Percentiles rank a stretch among this genome's conserved stretches.
Evolutionary conservation across 192 early-diverging fungal species (phyloP).

Genomic region (Helicostylum pulchrum): DNA sequence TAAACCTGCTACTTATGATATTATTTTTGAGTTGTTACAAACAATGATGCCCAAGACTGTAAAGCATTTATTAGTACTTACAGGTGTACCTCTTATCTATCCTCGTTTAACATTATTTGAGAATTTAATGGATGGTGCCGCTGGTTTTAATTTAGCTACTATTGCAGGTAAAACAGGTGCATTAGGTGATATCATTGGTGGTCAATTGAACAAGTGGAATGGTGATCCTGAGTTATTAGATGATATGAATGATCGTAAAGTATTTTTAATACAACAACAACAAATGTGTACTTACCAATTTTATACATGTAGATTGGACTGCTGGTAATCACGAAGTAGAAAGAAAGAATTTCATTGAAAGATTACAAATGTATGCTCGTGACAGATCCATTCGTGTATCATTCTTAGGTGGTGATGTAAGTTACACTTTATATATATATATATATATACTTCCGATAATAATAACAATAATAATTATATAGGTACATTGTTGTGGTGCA

Average conservation of each 20-base stretch:
- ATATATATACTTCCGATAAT: constrained; percentile 14
- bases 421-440: constrained; percentile 26
- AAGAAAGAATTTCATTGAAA: constrained; percentile 59
- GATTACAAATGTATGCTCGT: constrained; percentile 65
- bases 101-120: constrained; percentile 71
- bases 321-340: constrained; percentile 66
- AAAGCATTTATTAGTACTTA: constrained; percentile 67
- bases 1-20: constrained; percentile 54
- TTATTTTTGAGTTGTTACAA: constrained; percentile 55
- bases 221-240: constrained; percentile 84
- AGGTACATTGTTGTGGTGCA: constrained; percentile 65
- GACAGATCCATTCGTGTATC: constrained; percentile 63
- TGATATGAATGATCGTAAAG: constrained; percentile 78
- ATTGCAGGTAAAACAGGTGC: constrained; percentile 56
- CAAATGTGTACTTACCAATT: neutral
- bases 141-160: constrained; percentile 51
- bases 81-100: constrained; percentile 75
- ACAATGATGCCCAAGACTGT: constrained; percentile 45
- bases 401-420: constrained; percentile 80
- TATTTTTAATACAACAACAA: constrained; percentile 1
- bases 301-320: constrained; percentile 47
- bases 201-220: constrained; percentile 45
- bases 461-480: neutral
- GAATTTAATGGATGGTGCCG: constrained; percentile 56
- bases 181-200: constrained; percentile 39